These are phyloP conservation scores for Teratosphaeria pseudoeucalypti DNA, from an alignment of 2,329 filamentous ascomycete genomes.

Conservation along the genomic window DNA sequence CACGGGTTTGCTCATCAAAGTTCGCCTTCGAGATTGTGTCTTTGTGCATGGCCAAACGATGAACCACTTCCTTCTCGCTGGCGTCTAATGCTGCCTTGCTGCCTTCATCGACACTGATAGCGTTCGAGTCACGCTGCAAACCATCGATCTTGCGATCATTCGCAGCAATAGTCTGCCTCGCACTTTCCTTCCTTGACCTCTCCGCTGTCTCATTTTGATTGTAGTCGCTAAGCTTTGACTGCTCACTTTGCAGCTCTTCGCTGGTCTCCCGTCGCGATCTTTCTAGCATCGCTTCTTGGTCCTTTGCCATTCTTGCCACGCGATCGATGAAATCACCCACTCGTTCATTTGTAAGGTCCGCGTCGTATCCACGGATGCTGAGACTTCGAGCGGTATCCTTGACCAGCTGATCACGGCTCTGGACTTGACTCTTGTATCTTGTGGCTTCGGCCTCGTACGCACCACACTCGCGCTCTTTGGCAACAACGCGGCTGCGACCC, in stretches of 20 bases:
- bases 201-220: conserved; percentile 63
- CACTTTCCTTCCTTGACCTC: conserved; percentile 62
- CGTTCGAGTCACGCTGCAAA: conserved; percentile 58
- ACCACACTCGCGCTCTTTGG: conserved; percentile 55
- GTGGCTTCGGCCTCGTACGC: conserved; percentile 78
- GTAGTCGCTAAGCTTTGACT: conserved; percentile 59
- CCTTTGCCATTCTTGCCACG: conserved; percentile 61
- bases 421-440: conserved; percentile 71
- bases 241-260: conserved; percentile 63
- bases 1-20: conserved; percentile 61
- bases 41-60: conserved; percentile 51
- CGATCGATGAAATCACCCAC: conserved; percentile 68
- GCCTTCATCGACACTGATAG: conserved; percentile 79
- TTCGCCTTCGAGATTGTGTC: conserved; percentile 52
- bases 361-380: conserved; percentile 74
- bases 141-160: conserved; percentile 61
- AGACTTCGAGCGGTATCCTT: conserved; percentile 67
- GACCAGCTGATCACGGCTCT: conserved; percentile 60
- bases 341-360: conserved; percentile 61
- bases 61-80: conserved; percentile 58
- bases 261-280: conserved; percentile 62
- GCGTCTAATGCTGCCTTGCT: conserved; percentile 66
- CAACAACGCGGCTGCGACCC: conserved; percentile 31
- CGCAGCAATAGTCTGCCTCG: conserved; percentile 59
- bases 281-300: conserved; percentile 72